Percentiles rank a stretch among this genome's conserved stretches.
These are phyloP conservation scores for Microcos paniculata DNA, from an alignment of 345 rosid genomes.

Conservation along the genomic window DNA sequence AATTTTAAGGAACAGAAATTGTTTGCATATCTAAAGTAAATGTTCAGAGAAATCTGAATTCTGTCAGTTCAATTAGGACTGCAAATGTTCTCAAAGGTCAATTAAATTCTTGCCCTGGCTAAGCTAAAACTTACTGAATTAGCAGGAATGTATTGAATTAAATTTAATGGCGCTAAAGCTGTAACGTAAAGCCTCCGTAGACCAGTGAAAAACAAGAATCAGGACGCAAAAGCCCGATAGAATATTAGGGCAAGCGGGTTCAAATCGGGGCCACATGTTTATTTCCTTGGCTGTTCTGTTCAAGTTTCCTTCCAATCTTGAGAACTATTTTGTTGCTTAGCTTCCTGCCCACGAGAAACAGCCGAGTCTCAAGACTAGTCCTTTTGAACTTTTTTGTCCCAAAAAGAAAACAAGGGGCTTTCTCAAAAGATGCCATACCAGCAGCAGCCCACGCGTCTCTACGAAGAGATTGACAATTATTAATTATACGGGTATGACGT, in stretches of 20 bases:
- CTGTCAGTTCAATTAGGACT: no score
- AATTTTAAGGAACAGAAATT: no score
- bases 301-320: background rate
- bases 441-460: background rate
- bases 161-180: no score
- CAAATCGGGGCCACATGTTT: background rate
- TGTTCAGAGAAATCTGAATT: no score
- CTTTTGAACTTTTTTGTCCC: background rate
- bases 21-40: no score
- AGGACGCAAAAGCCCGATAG: background rate
- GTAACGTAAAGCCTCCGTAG: no score
- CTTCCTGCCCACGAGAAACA: background rate
- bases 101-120: background rate
- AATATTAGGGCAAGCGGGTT: background rate
- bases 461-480: background rate
- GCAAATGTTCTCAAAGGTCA: no score
- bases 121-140: background rate
- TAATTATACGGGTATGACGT: background rate
- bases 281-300: background rate
- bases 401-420: background rate
- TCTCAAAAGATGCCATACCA: background rate
- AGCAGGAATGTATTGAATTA: background rate
- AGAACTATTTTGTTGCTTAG: conserved; percentile 6
- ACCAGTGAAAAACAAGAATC: background rate
- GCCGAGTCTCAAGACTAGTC: background rate